phyloP scores from a whole-genome alignment of 805 yeast species.

The Hermanozyma aechmeae region DNA sequence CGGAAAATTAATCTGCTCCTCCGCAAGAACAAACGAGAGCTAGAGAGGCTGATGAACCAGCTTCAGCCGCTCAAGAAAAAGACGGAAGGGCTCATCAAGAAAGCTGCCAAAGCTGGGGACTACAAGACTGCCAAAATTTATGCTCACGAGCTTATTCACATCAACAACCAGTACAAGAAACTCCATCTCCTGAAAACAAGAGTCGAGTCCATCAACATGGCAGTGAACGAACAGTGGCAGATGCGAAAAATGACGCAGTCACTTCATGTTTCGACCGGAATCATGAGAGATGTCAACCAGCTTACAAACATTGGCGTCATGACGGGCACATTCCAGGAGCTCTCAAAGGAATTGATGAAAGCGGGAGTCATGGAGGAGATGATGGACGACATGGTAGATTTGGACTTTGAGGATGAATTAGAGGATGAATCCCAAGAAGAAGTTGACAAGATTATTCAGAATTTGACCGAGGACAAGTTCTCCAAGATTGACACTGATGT shows the following conservation, averaged over 20 bases:
- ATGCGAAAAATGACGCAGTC: slow-evolving; percentile 76
- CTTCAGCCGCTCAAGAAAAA: slow-evolving; percentile 56
- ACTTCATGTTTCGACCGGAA: slow-evolving; percentile 63
- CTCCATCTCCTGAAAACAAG: slow-evolving; percentile 78
- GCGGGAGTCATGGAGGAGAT: slow-evolving; percentile 87
- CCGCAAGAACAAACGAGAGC: slow-evolving; percentile 75
- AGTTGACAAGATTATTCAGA: slow-evolving; percentile 49
- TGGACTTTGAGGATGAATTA: slow-evolving; percentile 50
- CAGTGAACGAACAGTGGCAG: slow-evolving; percentile 86
- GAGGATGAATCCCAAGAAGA: slow-evolving; percentile 59
- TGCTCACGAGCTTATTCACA: slow-evolving; percentile 71
- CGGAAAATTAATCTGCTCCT: slow-evolving; percentile 70
- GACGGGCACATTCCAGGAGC: slow-evolving; percentile 72
- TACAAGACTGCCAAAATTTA: slow-evolving; percentile 63
- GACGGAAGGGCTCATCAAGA: slow-evolving; percentile 67
- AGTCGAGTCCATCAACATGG: slow-evolving; percentile 76
- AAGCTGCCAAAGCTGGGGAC: slow-evolving; percentile 71
- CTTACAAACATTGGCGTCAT: slow-evolving; percentile 74
- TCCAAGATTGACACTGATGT: slow-evolving; percentile 24
- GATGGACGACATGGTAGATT: slow-evolving; percentile 85
- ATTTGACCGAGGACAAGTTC: slow-evolving; percentile 31
- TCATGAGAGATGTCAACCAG: slow-evolving; percentile 83
- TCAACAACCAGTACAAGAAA: slow-evolving; percentile 65
- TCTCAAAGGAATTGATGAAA: slow-evolving; percentile 79
- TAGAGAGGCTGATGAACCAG: slow-evolving; percentile 68